Evolutionary conservation across 257 asterid genomes (phyloP).

Genomic region (Apocynum venetum): DNA sequence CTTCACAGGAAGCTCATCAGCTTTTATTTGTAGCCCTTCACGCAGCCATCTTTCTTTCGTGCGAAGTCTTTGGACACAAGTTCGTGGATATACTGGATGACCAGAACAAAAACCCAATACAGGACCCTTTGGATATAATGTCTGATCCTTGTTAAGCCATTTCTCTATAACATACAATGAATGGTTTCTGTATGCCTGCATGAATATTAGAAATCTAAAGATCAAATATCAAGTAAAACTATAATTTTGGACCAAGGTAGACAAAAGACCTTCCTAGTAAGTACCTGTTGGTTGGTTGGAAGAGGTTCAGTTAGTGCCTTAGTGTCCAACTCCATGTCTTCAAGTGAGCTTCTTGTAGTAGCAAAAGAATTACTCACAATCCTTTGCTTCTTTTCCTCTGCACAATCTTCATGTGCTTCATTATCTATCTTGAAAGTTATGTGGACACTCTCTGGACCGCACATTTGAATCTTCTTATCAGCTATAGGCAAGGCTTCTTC

Average conservation of each 20-base stretch:
- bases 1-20: slow-evolving; percentile 77
- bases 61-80: slow-evolving; percentile 76
- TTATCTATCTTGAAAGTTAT: slow-evolving; percentile 2
- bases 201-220: slow-evolving; percentile 16
- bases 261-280: slow-evolving; percentile 12
- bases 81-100: slow-evolving; percentile 84
- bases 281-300: slow-evolving; percentile 93
- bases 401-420: slow-evolving; percentile 19
- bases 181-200: slow-evolving; percentile 90
- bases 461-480: slow-evolving; percentile 14
- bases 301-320: slow-evolving; percentile 96
- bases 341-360: slow-evolving; percentile 57
- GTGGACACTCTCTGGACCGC: slow-evolving; percentile 9
- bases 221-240: not conserved
- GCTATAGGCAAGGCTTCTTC: slow-evolving; percentile 18
- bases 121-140: slow-evolving; percentile 81
- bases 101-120: slow-evolving; percentile 84
- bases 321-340: slow-evolving; percentile 94
- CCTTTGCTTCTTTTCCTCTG: slow-evolving; percentile 19
- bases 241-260: slow-evolving; percentile 8
- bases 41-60: slow-evolving; percentile 83
- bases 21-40: slow-evolving; percentile 85
- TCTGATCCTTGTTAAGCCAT: slow-evolving; percentile 86
- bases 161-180: slow-evolving; percentile 75
- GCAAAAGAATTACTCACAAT: slow-evolving; percentile 20